Base-by-base conservation (phyloP, 106 monocot genomes). In the Dendrobium nobile region DNA sequence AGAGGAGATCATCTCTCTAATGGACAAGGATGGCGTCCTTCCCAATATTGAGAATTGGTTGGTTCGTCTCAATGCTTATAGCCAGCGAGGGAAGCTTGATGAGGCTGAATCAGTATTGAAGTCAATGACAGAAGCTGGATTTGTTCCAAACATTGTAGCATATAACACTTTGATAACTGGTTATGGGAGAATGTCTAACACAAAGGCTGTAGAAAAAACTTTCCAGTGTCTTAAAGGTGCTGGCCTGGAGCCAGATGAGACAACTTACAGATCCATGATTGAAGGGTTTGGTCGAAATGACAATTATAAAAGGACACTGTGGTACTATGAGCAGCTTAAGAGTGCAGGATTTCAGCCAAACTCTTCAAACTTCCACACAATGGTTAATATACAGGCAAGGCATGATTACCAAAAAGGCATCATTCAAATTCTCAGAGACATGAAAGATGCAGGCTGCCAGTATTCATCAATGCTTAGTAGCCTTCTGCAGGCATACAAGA, bases 141-240 rank as follows among this genome's bases (percentile, higher is more conserved):
- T 91, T 77, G 42, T 85, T 3, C 87, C 87, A 44, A 91, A 99
- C 84, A 95, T 95, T 85, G 89, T 99, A 73, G 98, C 95, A 3
- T 99, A 95, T 72, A 99, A 99, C 77, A 99, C 89, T 9, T 84
- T 99, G 89, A 99, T 99, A 51, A 99, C 95, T 15, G 98, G 98
- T 17, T 95, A 93, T 79, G 95, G 98, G 64, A 99, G 93, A 81
- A 28, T 77, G 4, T 83, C 86, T 22, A 70, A 91, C 58, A 84
- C 67, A 33, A 58, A 85, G 48, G 83, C 82, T 54, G 92, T 91
- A 75, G 41, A 84, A 67, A 26, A 47, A 72, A 44, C 88, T 17
- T 98, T 98, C 81, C 78, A 85, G 33, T 70, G 67, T 41, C 86
- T 99, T 43, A 70, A 70, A 26, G 68, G 75, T 75, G 43, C 77